Percentiles rank a stretch among this genome's conserved stretches.
phyloP scores from a whole-genome alignment of 345 rosid species.

The Turritis glabra region DNA sequence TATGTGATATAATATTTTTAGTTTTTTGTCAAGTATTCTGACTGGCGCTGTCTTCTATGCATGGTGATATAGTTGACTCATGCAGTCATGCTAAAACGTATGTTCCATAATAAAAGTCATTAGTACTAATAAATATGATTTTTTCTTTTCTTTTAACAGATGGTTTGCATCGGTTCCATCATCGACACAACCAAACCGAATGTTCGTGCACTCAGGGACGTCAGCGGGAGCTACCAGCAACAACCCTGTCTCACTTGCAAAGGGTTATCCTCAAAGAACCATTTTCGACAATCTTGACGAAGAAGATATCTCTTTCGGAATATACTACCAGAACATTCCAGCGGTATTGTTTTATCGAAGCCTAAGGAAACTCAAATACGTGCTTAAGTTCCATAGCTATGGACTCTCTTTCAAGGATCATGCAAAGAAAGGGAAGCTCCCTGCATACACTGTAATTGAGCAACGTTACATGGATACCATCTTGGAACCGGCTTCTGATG shows the following conservation, averaged over 20 bases:
- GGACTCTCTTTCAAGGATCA: constrained; percentile 47
- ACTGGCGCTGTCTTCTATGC: no score
- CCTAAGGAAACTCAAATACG: constrained; percentile 73
- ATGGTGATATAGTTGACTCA: not conserved
- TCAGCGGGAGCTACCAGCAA: constrained; percentile 93
- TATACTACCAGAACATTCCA: constrained; percentile 88
- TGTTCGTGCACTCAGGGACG: constrained; percentile 75
- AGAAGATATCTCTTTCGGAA: constrained; percentile 60
- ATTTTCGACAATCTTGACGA: constrained; percentile 70
- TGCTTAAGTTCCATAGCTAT: constrained; percentile 52
- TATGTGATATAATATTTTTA: no score
- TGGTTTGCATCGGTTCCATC: constrained; percentile 93
- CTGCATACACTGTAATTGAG: constrained; percentile 71
- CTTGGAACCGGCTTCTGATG: constrained; percentile 63
- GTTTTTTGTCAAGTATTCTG: no score
- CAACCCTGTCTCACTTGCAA: constrained; percentile 48
- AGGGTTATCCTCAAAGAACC: constrained; percentile 81
- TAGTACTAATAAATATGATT: not conserved
- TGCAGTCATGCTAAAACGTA: no score
- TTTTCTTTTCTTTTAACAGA: constrained; percentile 18
- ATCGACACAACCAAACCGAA: constrained; percentile 86
- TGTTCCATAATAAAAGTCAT: not conserved
- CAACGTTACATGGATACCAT: constrained; percentile 76
- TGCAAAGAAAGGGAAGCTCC: constrained; percentile 67
- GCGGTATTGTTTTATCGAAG: constrained; percentile 70